Evolutionary conservation across 441 rosid species (phyloP).

Genomic region (Codiaeum variegatum): DNA sequence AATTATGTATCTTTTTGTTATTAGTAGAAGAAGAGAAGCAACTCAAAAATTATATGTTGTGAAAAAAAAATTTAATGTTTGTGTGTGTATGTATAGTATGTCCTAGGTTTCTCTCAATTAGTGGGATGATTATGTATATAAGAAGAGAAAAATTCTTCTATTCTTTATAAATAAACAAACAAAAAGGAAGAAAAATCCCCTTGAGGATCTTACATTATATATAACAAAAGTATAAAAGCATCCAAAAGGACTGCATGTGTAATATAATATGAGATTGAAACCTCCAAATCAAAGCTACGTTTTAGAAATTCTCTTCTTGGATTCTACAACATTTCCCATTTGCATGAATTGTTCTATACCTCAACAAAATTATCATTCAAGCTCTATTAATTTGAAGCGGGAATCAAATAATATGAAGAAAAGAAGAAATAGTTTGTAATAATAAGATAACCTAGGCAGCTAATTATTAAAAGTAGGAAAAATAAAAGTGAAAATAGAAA

Average conservation of each 20-base stretch:
- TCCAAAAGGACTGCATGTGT: conserved; percentile 9
- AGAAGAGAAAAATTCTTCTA: not conserved
- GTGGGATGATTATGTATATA: not conserved
- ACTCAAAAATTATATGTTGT: not conserved
- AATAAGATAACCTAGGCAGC: not conserved
- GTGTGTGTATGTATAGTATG: too few species aligned
- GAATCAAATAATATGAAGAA: conserved; percentile 12
- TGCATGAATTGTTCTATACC: not conserved
- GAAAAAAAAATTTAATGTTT: too few species aligned
- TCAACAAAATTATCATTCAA: conserved; percentile 8
- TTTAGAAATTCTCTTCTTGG: conserved; percentile 19
- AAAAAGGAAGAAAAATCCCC: not conserved
- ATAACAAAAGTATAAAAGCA: conserved; percentile 7
- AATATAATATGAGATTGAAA: conserved; percentile 20
- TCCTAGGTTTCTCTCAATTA: too few species aligned
- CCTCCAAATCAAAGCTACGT: conserved; percentile 17
- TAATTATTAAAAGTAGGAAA: not conserved
- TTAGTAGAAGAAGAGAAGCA: not conserved
- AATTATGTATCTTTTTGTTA: too few species aligned
- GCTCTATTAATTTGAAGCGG: conserved; percentile 2
- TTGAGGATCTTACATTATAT: conserved; percentile 6
- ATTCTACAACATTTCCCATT: conserved; percentile 3
- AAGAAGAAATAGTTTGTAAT: not conserved
- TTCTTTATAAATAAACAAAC: not conserved
- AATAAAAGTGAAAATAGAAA: not conserved